phyloP scores from a whole-genome alignment of 2,329 filamentous ascomycete species.

The Sphaerulina vaccinii region DNA sequence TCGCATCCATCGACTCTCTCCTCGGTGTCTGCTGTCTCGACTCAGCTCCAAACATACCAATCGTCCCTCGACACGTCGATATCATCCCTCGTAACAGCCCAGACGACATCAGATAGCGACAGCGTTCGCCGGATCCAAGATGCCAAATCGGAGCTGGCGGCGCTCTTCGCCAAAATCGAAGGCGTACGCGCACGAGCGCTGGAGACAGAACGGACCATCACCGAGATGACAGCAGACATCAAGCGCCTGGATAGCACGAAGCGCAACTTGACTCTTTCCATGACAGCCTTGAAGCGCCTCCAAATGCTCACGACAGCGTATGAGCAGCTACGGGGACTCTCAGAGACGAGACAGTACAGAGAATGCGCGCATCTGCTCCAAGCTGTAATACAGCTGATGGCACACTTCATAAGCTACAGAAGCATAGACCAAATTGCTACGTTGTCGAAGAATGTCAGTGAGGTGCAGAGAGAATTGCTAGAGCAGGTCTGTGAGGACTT shows the following conservation, averaged over 20 bases:
- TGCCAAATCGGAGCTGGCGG: conserved; percentile 83
- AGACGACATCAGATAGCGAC: conserved; percentile 81
- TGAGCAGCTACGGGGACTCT: conserved; percentile 82
- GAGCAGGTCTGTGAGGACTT: conserved; percentile 99
- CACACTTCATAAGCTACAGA: conserved; percentile 95
- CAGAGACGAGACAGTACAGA: conserved; percentile 83
- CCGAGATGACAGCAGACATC: conserved; percentile 98
- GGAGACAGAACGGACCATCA: conserved; percentile 92
- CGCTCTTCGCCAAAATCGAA: conserved; percentile 92
- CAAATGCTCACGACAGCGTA: conserved; percentile 99
- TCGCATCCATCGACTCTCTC: conserved; percentile 81
- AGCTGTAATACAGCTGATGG: conserved; percentile 95
- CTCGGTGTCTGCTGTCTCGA: conserved; percentile 72
- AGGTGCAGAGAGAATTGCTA: conserved; percentile 85
- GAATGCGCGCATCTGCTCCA: conserved; percentile 93
- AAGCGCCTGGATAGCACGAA: conserved; percentile 96
- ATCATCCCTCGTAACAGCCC: conserved; percentile 65
- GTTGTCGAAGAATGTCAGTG: conserved; percentile 86
- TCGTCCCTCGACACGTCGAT: conserved; percentile 81
- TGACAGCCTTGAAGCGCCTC: conserved; percentile 94
- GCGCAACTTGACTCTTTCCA: conserved; percentile 90
- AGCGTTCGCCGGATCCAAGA: conserved; percentile 88
- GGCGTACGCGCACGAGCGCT: conserved; percentile 84
- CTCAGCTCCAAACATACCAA: conserved; percentile 70
- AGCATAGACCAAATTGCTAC: conserved; percentile 98